Base-by-base conservation (phyloP, 2,329 filamentous ascomycete genomes). In the Neonectria coccinea region DNA sequence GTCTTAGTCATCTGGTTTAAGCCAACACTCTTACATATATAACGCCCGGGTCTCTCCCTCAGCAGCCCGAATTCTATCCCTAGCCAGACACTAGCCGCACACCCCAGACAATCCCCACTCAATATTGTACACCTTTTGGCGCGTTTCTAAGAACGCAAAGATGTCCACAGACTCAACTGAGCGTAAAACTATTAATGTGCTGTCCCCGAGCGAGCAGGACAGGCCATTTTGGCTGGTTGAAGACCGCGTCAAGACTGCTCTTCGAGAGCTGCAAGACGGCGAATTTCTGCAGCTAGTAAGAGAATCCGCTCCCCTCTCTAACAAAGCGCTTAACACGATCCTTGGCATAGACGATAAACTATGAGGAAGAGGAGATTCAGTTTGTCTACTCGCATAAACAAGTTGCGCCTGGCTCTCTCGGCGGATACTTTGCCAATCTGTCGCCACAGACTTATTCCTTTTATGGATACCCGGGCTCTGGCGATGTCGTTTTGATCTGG, bases 251-350 rank as follows among this genome's bases (percentile, higher is more conserved):
- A 42, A 41, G 9, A 20, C 4, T 1, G 42, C 8, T 27, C 44
- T 68, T 1, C 3, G 18, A 1, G 20, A 60, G 9, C n/a, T 68
- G 8, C 51, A 68, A 25, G 12, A 58, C 0, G 65, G 65, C 1
- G 66, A 68, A 20, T 42, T 68, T 0, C 18, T 68, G 27, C 56
- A 25, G 33, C 33, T 68, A n/a, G 66, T 68, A 36, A 50, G 55
- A 10, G 0, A 2, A 25, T 20, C 16, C 27, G 4, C 25, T 56
- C n/a, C 2, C 14, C 31, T 18, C 0, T 16, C 10, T 5, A 42
- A 4, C 20, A 31, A 20, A 48, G 20, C 20, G 41, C 31, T 48
- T 18, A 25, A 22, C 9, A 0, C 4, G 2, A 5, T 11, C 44
- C 33, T 45, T 14, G 31, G 2, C 11, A n/a, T 0, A 68, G 66